phyloP scores from a whole-genome alignment of 768 basidiomycete species.

The Boletellus ananas region DNA sequence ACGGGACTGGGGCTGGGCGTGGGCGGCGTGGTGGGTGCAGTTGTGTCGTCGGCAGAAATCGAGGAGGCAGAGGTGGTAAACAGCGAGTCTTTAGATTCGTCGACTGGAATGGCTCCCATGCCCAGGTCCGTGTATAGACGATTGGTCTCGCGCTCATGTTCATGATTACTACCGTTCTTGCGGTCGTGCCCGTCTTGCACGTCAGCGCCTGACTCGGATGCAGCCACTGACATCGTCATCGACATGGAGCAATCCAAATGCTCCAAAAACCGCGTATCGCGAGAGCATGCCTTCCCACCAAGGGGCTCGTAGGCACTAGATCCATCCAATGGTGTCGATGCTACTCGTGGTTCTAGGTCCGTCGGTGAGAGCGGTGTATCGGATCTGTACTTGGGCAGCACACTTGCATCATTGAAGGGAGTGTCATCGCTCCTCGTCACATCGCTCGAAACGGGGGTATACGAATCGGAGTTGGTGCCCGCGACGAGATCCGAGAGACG shows the following conservation, averaged over 20 bases:
- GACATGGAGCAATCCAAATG: slow-evolving; percentile 17
- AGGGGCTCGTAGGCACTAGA: background rate
- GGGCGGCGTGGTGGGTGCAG: slow-evolving; percentile 26
- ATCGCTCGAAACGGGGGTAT: slow-evolving; percentile 15
- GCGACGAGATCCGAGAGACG: slow-evolving; percentile 17
- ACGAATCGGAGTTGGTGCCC: background rate
- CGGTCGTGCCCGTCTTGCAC: background rate
- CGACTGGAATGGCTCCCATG: slow-evolving; percentile 10
- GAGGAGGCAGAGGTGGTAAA: slow-evolving; percentile 27
- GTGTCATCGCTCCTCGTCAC: slow-evolving; percentile 7
- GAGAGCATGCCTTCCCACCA: background rate
- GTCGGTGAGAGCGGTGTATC: slow-evolving; percentile 10
- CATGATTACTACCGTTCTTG: background rate
- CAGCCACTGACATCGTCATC: slow-evolving; percentile 7
- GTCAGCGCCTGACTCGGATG: slow-evolving; percentile 7
- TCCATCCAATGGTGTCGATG: slow-evolving; percentile 9
- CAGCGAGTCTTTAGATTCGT: slow-evolving; percentile 28
- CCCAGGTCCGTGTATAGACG: background rate
- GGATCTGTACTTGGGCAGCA: slow-evolving; percentile 13
- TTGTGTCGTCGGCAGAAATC: slow-evolving; percentile 17
- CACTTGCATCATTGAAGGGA: slow-evolving; percentile 20
- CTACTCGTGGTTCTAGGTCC: slow-evolving; percentile 5
- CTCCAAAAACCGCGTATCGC: slow-evolving; percentile 22
- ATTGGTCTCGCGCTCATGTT: background rate
- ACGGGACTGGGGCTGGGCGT: slow-evolving; percentile 17